These are phyloP conservation scores for Huntiella omanensis DNA, from an alignment of 2,329 filamentous ascomycete genomes.

Conservation along the genomic window DNA sequence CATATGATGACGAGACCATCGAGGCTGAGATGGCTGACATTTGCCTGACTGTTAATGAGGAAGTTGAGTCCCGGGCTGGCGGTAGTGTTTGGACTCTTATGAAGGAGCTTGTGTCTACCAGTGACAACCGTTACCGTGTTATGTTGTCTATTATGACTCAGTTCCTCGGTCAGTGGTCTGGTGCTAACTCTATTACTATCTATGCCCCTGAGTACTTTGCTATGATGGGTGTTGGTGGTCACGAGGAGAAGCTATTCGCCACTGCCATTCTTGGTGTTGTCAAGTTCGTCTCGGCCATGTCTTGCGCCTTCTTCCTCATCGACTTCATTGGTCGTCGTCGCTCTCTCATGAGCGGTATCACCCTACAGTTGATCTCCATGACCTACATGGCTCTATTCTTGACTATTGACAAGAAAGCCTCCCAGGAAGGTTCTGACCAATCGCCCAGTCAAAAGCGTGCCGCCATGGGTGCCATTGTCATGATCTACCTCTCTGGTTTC, in stretches of 20 bases:
- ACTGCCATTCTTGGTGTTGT: slow-evolving; percentile 61
- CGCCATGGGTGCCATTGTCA: slow-evolving; percentile 49
- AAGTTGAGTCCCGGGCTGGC: slow-evolving; percentile 52
- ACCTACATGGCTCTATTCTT: slow-evolving; percentile 43
- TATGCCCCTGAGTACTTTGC: slow-evolving; percentile 59
- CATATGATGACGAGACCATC: slow-evolving; percentile 43
- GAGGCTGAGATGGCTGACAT: slow-evolving; percentile 29
- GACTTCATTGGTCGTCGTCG: slow-evolving; percentile 62
- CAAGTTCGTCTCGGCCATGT: slow-evolving; percentile 47
- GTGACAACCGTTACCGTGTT: slow-evolving; percentile 53
- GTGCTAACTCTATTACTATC: slow-evolving; percentile 55
- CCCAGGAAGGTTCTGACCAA: slow-evolving; percentile 24
- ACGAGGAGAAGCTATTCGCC: slow-evolving; percentile 49
- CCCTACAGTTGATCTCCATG: slow-evolving; percentile 40
- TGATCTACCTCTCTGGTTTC: slow-evolving; percentile 52
- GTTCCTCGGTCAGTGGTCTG: slow-evolving; percentile 55
- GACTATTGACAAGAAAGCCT: slow-evolving; percentile 24
- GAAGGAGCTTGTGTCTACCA: slow-evolving; percentile 48
- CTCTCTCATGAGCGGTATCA: slow-evolving; percentile 40
- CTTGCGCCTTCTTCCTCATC: slow-evolving; percentile 61
- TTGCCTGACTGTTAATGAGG: slow-evolving; percentile 44
- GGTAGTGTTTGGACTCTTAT: slow-evolving; percentile 44
- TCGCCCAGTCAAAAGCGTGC: slow-evolving; percentile 27
- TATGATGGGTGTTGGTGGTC: slow-evolving; percentile 50
- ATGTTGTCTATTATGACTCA: slow-evolving; percentile 51